These are phyloP conservation scores for Nothophoma quercina DNA, from an alignment of 2,329 filamentous ascomycete genomes.

Conservation along the genomic window DNA sequence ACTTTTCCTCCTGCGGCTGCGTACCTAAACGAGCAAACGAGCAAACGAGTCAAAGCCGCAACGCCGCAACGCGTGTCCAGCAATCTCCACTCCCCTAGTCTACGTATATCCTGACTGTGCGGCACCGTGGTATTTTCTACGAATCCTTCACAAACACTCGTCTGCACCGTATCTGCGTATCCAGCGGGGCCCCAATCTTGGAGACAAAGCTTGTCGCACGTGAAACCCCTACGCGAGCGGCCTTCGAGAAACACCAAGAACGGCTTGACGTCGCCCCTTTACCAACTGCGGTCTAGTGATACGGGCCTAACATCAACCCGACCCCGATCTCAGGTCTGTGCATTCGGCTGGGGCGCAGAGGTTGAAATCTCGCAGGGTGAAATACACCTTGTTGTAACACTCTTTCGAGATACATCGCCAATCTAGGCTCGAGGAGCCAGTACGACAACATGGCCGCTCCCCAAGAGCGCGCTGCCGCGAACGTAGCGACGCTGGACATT, in stretches of 20 bases:
- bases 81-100: neutral
- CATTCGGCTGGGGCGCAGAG: slow-evolving; percentile 15
- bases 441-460: slow-evolving; percentile 15
- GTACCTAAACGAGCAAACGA: neutral
- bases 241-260: slow-evolving; percentile 8
- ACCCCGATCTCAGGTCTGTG: slow-evolving; percentile 6
- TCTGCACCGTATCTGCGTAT: slow-evolving; percentile 14
- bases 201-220: slow-evolving; percentile 11
- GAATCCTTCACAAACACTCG: neutral
- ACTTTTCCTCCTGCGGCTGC: neutral
- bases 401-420: slow-evolving; percentile 9
- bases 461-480: slow-evolving; percentile 16
- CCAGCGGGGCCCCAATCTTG: neutral
- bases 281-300: slow-evolving; percentile 12
- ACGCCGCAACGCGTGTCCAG: neutral
- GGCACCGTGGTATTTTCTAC: neutral
- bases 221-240: slow-evolving; percentile 11
- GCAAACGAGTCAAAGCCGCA: too few species aligned
- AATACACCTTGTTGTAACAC: slow-evolving; percentile 8
- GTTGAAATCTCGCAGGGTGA: slow-evolving; percentile 16
- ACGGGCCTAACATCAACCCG: slow-evolving; percentile 11
- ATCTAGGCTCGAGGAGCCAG: slow-evolving; percentile 8
- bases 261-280: slow-evolving; percentile 14
- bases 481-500: slow-evolving; percentile 6
- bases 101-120: neutral